phyloP scores from a whole-genome alignment of 2,329 filamentous ascomycete genomes.

The Diaporthe sp. region DNA sequence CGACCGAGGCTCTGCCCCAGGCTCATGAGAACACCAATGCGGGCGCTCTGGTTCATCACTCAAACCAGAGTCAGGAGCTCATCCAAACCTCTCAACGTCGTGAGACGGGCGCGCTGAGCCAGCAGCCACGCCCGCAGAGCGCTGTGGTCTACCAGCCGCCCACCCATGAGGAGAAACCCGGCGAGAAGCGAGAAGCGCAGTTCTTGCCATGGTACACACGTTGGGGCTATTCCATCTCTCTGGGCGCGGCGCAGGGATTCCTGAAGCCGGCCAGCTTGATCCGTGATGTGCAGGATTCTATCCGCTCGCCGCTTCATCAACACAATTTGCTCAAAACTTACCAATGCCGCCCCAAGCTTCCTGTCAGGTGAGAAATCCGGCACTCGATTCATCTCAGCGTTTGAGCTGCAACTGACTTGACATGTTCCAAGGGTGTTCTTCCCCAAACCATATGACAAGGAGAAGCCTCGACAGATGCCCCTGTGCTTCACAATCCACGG shows the following conservation, averaged over 20 bases:
- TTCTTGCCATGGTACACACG: conserved; percentile 35
- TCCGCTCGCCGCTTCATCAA: conserved; percentile 23
- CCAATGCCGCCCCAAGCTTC: conserved; percentile 24
- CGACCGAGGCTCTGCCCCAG: conserved; percentile 1
- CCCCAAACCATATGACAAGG: conserved; percentile 33
- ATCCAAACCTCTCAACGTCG: conserved; percentile 11
- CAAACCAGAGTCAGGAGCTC: conserved; percentile 30
- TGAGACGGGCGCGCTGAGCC: conserved; percentile 10
- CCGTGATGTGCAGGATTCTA: conserved; percentile 30
- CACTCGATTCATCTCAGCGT: background rate
- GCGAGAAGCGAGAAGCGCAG: conserved; percentile 28
- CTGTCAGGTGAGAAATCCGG: conserved; percentile 1
- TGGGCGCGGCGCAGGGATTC: conserved; percentile 28
- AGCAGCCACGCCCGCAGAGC: conserved; percentile 31
- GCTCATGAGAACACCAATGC: background rate
- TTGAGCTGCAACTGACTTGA: background rate
- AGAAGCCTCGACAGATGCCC: conserved; percentile 29
- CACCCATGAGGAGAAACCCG: conserved; percentile 18
- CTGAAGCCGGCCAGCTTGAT: conserved; percentile 32
- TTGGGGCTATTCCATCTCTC: conserved; percentile 26
- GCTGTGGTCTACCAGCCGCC: conserved; percentile 20
- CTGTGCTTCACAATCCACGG: conserved; percentile 33
- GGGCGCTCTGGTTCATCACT: conserved; percentile 22
- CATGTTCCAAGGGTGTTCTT: conserved; percentile 18
- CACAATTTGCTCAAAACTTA: conserved; percentile 22